A percentile compares a stretch with the other conserved stretches of the same genome.
These are phyloP conservation scores for Hyphodiscus hymeniophilus DNA, from an alignment of 495 filamentous ascomycete species.

Conservation along the genomic window DNA sequence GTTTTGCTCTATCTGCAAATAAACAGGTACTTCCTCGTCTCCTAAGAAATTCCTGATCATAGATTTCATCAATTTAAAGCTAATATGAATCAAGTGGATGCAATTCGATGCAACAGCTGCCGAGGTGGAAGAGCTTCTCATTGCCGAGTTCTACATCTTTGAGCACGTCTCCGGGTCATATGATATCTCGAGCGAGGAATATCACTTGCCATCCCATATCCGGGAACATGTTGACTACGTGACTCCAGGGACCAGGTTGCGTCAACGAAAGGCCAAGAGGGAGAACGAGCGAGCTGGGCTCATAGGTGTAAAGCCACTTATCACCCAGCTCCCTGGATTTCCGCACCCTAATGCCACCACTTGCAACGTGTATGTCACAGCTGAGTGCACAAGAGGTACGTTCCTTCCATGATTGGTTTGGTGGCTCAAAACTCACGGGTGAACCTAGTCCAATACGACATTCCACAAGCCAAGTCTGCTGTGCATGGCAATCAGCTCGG, in stretches of 20 bases:
- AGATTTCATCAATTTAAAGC: too few relatives aligned
- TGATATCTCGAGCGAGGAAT: constrained; percentile 15
- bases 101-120: constrained; percentile 42
- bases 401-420: background rate
- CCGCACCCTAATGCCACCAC: background rate
- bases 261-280: constrained; percentile 2
- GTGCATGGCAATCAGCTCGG: constrained; percentile 21
- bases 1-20: constrained; percentile 27
- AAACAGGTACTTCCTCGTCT: constrained; percentile 22
- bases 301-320: background rate
- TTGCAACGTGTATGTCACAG: constrained; percentile 11
- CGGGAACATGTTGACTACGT: constrained; percentile 36
- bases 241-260: constrained; percentile 22
- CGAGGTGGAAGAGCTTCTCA: constrained; percentile 47
- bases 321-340: background rate
- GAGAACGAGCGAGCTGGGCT: background rate
- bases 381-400: constrained; percentile 11
- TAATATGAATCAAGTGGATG: constrained; percentile 31
- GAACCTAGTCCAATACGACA: constrained; percentile 17
- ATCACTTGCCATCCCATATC: constrained; percentile 44
- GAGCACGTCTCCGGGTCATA: constrained; percentile 30
- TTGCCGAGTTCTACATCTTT: constrained; percentile 50
- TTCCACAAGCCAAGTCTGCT: constrained; percentile 9
- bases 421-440: background rate
- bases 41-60: too few relatives aligned